phyloP scores from a whole-genome alignment of 1,284 basidiomycete genomes.

The Puccinia coronata region DNA sequence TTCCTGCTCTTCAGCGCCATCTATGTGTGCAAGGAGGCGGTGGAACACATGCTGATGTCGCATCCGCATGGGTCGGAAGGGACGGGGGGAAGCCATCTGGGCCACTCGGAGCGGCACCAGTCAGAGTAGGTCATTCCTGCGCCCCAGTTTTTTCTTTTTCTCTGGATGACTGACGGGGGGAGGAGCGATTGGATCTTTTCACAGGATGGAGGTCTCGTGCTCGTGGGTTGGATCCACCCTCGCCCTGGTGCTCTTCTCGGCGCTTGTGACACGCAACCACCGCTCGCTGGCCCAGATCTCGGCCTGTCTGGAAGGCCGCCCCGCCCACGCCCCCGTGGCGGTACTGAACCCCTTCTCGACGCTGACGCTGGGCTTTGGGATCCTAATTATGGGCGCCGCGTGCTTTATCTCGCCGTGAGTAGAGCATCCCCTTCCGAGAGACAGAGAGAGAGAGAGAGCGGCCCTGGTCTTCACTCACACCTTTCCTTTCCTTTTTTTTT shows the following conservation, averaged over 20 bases:
- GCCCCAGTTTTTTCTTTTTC: too few relatives aligned
- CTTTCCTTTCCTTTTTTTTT: background rate
- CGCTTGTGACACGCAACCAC: constrained; percentile 68
- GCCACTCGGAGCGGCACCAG: background rate
- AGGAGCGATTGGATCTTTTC: too few relatives aligned
- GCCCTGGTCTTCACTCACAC: background rate
- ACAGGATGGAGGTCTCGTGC: constrained; percentile 63
- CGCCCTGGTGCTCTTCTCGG: constrained; percentile 60
- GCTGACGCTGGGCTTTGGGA: constrained; percentile 52
- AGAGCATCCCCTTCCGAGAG: too few relatives aligned
- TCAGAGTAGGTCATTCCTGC: constrained; percentile 10
- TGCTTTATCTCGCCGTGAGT: constrained; percentile 1
- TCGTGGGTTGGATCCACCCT: constrained; percentile 65
- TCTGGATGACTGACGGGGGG: too few relatives aligned
- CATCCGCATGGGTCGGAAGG: constrained; percentile 39
- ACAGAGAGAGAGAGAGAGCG: too few relatives aligned
- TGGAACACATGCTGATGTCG: constrained; percentile 73
- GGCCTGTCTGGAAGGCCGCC: constrained; percentile 2
- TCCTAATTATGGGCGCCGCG: background rate
- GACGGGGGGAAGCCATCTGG: background rate
- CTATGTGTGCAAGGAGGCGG: constrained; percentile 89
- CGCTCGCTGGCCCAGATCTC: constrained; percentile 66
- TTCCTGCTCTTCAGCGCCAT: constrained; percentile 87
- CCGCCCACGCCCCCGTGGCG: background rate
- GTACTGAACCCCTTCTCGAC: constrained; percentile 59